Conservation (phyloP, 768 basidiomycete species). For the button mushroom (Agaricus bisporus) region DNA sequence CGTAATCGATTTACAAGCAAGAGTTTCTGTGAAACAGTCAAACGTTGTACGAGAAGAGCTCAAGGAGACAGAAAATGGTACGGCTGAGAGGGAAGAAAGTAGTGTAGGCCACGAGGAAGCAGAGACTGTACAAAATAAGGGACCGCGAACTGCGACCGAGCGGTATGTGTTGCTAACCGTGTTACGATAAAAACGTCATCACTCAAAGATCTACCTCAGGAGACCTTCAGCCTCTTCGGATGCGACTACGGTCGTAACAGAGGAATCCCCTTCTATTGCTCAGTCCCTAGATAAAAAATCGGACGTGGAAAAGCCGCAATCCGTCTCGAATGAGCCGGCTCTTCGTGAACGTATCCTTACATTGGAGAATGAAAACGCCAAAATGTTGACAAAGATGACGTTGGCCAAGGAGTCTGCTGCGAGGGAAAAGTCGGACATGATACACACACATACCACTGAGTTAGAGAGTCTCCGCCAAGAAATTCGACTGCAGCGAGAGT, state of each 20-base stretch:
- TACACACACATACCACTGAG: not conserved
- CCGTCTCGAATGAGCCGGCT: not conserved
- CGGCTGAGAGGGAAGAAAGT: not conserved
- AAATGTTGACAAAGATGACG: not conserved
- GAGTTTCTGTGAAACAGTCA: not conserved
- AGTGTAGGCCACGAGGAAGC: not conserved
- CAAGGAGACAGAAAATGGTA: not conserved
- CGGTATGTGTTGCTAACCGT: not conserved
- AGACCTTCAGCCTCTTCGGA: not conserved
- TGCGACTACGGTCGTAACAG: not conserved
- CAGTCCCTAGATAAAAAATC: not conserved
- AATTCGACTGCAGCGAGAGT: not conserved
- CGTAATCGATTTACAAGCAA: not conserved
- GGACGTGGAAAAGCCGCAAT: not conserved
- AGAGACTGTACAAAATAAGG: not conserved
- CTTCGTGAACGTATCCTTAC: not conserved
- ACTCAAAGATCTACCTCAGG: not conserved
- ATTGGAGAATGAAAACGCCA: constrained; percentile 1
- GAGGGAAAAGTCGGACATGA: not conserved
- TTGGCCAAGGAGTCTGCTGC: not conserved
- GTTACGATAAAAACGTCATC: not conserved
- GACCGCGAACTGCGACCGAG: not conserved
- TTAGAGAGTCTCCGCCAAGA: not conserved
- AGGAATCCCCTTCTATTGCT: not conserved
- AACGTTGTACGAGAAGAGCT: not conserved